Evolutionary conservation across 495 filamentous ascomycete genomes (phyloP).

Genomic region (Parachaetomium inaequale): DNA sequence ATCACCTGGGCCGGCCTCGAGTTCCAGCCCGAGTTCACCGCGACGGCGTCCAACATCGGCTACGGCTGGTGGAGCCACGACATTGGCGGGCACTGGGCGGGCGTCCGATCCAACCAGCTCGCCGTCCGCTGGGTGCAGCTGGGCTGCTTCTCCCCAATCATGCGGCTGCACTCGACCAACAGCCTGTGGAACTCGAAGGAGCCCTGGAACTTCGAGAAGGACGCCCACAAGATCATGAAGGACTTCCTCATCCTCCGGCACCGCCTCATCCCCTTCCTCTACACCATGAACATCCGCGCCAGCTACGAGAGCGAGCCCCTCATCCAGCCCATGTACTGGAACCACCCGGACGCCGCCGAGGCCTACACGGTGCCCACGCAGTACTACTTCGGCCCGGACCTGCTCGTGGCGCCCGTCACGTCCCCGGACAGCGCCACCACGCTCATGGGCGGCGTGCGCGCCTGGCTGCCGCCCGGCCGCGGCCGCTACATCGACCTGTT

Average conservation of each 20-base stretch:
- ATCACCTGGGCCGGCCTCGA: constrained; percentile 55
- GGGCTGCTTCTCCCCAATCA: constrained; percentile 55
- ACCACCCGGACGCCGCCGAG: constrained; percentile 42
- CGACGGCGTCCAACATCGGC: constrained; percentile 60
- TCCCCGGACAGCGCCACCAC: constrained; percentile 40
- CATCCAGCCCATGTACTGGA: constrained; percentile 60
- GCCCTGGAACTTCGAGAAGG: constrained; percentile 50
- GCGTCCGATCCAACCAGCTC: constrained; percentile 52
- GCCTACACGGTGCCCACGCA: constrained; percentile 53
- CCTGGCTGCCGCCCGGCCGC: constrained; percentile 50
- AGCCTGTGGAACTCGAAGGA: constrained; percentile 54
- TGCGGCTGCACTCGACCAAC: constrained; percentile 54
- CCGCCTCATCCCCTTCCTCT: constrained; percentile 54
- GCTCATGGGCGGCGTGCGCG: constrained; percentile 37
- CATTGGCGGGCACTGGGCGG: constrained; percentile 56
- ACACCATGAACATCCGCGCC: constrained; percentile 51
- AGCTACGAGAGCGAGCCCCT: constrained; percentile 45
- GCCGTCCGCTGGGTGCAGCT: constrained; percentile 56
- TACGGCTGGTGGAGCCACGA: constrained; percentile 66
- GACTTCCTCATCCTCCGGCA: constrained; percentile 50
- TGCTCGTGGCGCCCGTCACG: constrained; percentile 54
- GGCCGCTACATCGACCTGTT: constrained; percentile 51
- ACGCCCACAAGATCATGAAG: constrained; percentile 42
- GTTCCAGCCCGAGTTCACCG: constrained; percentile 62
- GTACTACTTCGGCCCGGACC: constrained; percentile 51